phyloP scores from a whole-genome alignment of 805 yeast genomes.

The Limtongia smithiae region DNA sequence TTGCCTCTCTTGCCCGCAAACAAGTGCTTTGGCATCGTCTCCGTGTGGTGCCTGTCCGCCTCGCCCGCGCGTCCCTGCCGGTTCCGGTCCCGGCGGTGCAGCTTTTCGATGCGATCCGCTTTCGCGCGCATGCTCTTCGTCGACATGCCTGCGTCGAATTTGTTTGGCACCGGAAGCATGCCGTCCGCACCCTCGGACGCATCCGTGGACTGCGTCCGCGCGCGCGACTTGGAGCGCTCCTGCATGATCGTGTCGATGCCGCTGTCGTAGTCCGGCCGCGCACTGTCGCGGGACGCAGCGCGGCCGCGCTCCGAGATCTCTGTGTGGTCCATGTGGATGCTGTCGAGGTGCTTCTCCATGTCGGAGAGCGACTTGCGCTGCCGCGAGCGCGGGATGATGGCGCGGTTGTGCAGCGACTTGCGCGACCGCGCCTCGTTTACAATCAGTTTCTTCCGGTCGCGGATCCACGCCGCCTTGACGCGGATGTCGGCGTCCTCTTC shows the following conservation, averaged over 20 bases:
- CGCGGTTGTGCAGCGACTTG: constrained; percentile 78
- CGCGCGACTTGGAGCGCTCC: constrained; percentile 41
- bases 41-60: constrained; percentile 86
- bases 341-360: constrained; percentile 85
- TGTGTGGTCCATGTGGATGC: constrained; percentile 81
- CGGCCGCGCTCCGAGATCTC: constrained; percentile 52
- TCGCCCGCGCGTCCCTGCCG: constrained; percentile 92
- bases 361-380: constrained; percentile 60
- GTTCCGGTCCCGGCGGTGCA: constrained; percentile 91
- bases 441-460: constrained; percentile 93
- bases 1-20: constrained; percentile 95
- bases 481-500: constrained; percentile 66
- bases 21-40: constrained; percentile 87
- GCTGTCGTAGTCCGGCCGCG: constrained; percentile 37
- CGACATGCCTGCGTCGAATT: constrained; percentile 81
- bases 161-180: constrained; percentile 27
- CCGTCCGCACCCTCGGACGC: constrained; percentile 29
- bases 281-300: constrained; percentile 37
- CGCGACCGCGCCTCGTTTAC: constrained; percentile 80
- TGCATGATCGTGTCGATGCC: constrained; percentile 81
- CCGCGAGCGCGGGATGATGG: constrained; percentile 84
- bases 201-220: constrained; percentile 35
- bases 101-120: constrained; percentile 81
- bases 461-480: constrained; percentile 91
- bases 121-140: constrained; percentile 69